These are phyloP conservation scores for Clarireedia monteithiana DNA, from an alignment of 2,329 filamentous ascomycete species.

Conservation along the genomic window DNA sequence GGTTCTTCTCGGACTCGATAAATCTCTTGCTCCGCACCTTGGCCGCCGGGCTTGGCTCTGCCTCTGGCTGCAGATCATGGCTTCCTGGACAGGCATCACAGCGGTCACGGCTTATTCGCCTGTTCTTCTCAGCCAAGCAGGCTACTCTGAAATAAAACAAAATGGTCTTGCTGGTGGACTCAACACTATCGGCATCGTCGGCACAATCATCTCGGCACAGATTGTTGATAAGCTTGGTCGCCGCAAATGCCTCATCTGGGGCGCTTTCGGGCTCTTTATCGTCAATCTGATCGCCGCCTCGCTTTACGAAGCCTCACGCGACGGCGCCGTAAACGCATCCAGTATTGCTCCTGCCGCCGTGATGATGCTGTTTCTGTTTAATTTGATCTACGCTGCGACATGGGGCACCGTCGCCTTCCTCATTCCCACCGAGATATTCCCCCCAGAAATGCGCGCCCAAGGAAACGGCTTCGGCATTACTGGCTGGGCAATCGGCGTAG, in stretches of 20 bases:
- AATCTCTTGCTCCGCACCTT: conserved; percentile 25
- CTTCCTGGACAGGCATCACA: conserved; percentile 37
- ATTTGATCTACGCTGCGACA: conserved; percentile 43
- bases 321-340: conserved; percentile 32
- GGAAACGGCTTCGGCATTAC: conserved; percentile 52
- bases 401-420: conserved; percentile 43
- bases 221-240: conserved; percentile 61
- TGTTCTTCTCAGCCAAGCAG: conserved; percentile 29
- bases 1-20: conserved; percentile 31
- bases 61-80: conserved; percentile 39
- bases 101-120: conserved; percentile 27
- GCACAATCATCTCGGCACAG: conserved; percentile 41
- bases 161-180: conserved; percentile 42
- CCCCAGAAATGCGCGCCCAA: conserved; percentile 47
- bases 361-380: conserved; percentile 45
- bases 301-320: conserved; percentile 31
- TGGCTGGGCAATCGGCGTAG: conserved; percentile 50
- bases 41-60: conserved; percentile 36
- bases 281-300: conserved; percentile 41
- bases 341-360: conserved; percentile 39
- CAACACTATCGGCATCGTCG: conserved; percentile 44
- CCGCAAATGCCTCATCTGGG: conserved; percentile 56
- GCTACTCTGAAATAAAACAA: conserved; percentile 33
- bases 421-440: conserved; percentile 47
- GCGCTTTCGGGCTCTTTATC: conserved; percentile 42